Conservation (phyloP, 2,329 filamentous ascomycete species). For the Cercospora nicotianae region DNA sequence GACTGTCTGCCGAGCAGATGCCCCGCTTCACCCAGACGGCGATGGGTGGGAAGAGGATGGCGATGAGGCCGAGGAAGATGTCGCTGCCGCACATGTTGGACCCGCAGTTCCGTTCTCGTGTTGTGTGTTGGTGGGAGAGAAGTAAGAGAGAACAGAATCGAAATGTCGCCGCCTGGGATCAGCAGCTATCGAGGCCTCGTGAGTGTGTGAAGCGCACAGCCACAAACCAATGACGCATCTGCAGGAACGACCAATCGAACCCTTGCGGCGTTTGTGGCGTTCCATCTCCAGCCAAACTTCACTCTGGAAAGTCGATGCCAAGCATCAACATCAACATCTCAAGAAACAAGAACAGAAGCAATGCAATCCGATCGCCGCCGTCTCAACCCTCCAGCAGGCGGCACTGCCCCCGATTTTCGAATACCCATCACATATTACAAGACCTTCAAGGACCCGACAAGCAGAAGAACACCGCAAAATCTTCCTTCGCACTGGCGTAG, state of each 20-base stretch:
- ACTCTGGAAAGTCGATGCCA: constrained; percentile 16
- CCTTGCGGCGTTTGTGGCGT: not conserved
- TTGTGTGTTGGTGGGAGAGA: not conserved
- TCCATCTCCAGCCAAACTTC: constrained; percentile 1
- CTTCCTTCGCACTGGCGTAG: constrained; percentile 87
- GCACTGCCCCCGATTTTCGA: constrained; percentile 71
- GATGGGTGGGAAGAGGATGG: constrained; percentile 58
- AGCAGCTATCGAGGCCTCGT: constrained; percentile 3
- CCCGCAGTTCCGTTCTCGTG: not conserved
- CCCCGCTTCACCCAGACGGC: constrained; percentile 95
- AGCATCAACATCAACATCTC: constrained; percentile 14
- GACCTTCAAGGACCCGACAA: constrained; percentile 59
- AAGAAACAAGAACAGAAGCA: constrained; percentile 2
- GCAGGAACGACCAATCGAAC: not conserved
- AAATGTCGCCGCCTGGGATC: constrained; percentile 21
- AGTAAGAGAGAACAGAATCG: not conserved
- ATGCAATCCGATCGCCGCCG: constrained; percentile 75
- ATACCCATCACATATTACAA: constrained; percentile 48
- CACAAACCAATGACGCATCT: constrained; percentile 1
- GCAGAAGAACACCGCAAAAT: constrained; percentile 77
- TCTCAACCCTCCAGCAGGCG: constrained; percentile 81
- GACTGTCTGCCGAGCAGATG: constrained; percentile 84
- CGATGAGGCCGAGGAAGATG: constrained; percentile 60
- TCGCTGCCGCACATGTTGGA: constrained; percentile 60
- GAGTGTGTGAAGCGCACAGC: constrained; percentile 3